Conservation (phyloP, 2,329 filamentous ascomycete genomes). For the Diaporthe nobilis region DNA sequence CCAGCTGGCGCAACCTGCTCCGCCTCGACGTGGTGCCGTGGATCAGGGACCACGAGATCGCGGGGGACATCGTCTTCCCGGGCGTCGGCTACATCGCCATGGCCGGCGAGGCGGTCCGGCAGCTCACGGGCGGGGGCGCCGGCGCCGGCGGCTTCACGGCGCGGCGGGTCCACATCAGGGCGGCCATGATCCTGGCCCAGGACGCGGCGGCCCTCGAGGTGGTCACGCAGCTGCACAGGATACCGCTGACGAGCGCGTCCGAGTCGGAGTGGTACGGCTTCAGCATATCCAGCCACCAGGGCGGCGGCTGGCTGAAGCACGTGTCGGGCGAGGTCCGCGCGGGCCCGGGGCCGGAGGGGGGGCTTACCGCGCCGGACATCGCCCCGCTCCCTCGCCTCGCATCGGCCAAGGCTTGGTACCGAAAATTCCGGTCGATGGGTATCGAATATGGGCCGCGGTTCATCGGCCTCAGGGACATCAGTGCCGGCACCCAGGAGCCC, state of each 20-base stretch:
- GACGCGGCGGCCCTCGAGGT: neutral
- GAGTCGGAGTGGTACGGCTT: neutral
- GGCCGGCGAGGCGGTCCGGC: slow-evolving; percentile 51
- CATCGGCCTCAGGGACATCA: slow-evolving; percentile 8
- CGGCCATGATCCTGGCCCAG: slow-evolving; percentile 14
- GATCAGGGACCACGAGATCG: slow-evolving; percentile 38
- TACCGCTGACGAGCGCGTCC: neutral
- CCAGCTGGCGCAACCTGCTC: slow-evolving; percentile 54
- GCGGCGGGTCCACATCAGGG: neutral
- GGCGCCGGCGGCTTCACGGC: neutral
- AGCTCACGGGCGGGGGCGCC: slow-evolving; percentile 36
- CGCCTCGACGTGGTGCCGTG: slow-evolving; percentile 39
- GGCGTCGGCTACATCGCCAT: slow-evolving; percentile 59
- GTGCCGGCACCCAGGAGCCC: neutral
- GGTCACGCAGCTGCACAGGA: neutral
- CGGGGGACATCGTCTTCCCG: slow-evolving; percentile 56
- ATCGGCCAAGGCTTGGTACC: neutral
- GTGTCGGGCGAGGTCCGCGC: neutral
- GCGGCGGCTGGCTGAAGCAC: slow-evolving; percentile 27
- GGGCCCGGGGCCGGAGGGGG: neutral
- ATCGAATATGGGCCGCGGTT: slow-evolving; percentile 37
- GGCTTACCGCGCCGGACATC: neutral
- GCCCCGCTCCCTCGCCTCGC: neutral
- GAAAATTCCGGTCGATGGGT: slow-evolving; percentile 17
- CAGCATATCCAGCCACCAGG: slow-evolving; percentile 6